These are phyloP conservation scores for Nepenthes gracilis DNA, from an alignment of 148 eudicot species.

Conservation along the genomic window DNA sequence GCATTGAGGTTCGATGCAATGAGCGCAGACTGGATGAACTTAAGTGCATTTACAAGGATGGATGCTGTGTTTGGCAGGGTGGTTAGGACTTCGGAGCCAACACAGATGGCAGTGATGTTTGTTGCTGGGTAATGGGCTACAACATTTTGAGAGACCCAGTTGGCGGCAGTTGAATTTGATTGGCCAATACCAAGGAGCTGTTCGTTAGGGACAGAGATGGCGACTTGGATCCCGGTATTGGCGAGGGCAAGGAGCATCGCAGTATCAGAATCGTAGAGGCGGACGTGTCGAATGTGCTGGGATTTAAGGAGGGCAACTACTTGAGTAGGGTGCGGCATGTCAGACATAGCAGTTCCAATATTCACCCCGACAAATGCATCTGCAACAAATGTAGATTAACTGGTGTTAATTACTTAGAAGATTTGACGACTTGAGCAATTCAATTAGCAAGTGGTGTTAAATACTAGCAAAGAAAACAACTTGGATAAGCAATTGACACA, in stretches of 20 bases:
- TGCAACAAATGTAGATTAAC: constrained; percentile 12
- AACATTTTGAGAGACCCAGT: constrained; percentile 76
- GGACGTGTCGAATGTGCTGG: constrained; percentile 61
- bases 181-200: constrained; percentile 75
- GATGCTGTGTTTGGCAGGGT: constrained; percentile 58
- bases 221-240: constrained; percentile 63
- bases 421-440: no score
- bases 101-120: constrained; percentile 72
- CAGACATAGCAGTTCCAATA: constrained; percentile 71
- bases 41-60: constrained; percentile 49
- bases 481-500: no score
- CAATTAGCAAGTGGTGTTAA: no score
- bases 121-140: constrained; percentile 75
- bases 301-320: constrained; percentile 75
- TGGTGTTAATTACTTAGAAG: no score
- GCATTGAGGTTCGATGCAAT: constrained; percentile 61
- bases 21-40: constrained; percentile 61
- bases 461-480: no score
- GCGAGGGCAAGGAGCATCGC: constrained; percentile 79
- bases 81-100: constrained; percentile 68
- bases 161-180: constrained; percentile 76
- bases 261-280: constrained; percentile 61
- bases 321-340: constrained; percentile 90
- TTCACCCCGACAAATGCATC: constrained; percentile 77
- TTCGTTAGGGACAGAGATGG: constrained; percentile 60